Evolutionary conservation across 768 basidiomycete species (phyloP).

Genomic region (Gyrodon lividus): DNA sequence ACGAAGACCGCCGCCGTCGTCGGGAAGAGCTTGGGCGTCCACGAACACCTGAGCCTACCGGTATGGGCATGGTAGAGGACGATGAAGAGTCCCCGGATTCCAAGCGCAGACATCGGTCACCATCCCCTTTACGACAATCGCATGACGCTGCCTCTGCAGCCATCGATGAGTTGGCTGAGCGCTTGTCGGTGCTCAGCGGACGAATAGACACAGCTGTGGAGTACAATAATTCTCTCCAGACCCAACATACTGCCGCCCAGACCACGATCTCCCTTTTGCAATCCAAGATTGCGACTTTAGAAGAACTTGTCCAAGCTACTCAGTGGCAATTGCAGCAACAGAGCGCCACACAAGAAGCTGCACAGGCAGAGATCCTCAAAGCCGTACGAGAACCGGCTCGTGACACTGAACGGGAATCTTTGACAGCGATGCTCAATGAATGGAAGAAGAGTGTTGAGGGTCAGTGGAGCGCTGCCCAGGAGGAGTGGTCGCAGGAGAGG

Average conservation of each 20-base stretch:
- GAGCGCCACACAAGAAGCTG: constrained; percentile 34
- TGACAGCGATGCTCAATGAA: constrained; percentile 55
- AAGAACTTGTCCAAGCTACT: constrained; percentile 58
- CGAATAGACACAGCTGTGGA: constrained; percentile 78
- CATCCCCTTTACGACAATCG: constrained; percentile 15
- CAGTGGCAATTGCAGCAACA: constrained; percentile 42
- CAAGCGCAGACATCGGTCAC: constrained; percentile 17
- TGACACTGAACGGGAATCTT: constrained; percentile 44
- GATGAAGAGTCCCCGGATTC: constrained; percentile 38
- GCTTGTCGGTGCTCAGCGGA: constrained; percentile 58
- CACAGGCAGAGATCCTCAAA: constrained; percentile 32
- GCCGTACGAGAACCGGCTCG: constrained; percentile 34
- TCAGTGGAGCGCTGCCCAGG: constrained; percentile 72
- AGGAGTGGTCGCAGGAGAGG: constrained; percentile 82
- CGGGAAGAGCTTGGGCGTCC: constrained; percentile 67
- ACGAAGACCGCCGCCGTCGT: constrained; percentile 45
- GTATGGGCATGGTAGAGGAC: constrained; percentile 49
- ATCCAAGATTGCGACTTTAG: constrained; percentile 65
- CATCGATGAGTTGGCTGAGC: constrained; percentile 57
- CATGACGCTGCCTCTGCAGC: constrained; percentile 33
- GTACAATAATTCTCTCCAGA: constrained; percentile 69
- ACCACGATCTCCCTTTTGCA: constrained; percentile 69
- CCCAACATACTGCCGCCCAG: constrained; percentile 76
- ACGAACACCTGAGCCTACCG: constrained; percentile 77
- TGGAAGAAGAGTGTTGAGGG: constrained; percentile 83